Conservation (phyloP, 352 stramenopile species). For the Pythium apleroticum region DNA sequence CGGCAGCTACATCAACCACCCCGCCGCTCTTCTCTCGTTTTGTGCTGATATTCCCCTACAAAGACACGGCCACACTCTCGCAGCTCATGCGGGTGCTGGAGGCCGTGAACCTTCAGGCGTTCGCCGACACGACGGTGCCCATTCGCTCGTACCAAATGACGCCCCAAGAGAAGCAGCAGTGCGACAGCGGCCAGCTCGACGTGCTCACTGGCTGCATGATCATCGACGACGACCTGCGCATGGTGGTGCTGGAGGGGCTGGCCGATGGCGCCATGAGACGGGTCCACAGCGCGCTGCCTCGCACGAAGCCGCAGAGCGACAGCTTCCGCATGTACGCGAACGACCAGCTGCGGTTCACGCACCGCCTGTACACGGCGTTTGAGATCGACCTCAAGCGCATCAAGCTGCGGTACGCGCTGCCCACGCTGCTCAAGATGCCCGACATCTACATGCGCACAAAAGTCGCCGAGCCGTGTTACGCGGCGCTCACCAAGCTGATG, state of each 20-base stretch:
- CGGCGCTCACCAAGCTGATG: slow-evolving; percentile 64
- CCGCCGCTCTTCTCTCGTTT: slow-evolving; percentile 61
- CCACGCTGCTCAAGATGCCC: slow-evolving; percentile 56
- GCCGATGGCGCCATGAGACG: slow-evolving; percentile 51
- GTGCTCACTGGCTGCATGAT: slow-evolving; percentile 87
- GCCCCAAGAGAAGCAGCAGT: slow-evolving; percentile 45
- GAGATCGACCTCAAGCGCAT: slow-evolving; percentile 90
- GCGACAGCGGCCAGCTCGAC: slow-evolving; percentile 65
- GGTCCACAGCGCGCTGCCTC: slow-evolving; percentile 43
- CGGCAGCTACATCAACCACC: background rate
- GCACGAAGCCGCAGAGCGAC: slow-evolving; percentile 20
- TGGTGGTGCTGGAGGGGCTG: slow-evolving; percentile 86
- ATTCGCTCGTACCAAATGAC: slow-evolving; percentile 84
- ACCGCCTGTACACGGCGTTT: slow-evolving; percentile 85
- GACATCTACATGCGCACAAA: slow-evolving; percentile 91
- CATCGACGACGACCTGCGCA: slow-evolving; percentile 84
- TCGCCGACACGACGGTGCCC: slow-evolving; percentile 42
- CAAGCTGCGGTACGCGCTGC: slow-evolving; percentile 82
- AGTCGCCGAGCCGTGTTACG: slow-evolving; percentile 79
- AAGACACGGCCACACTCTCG: slow-evolving; percentile 49
- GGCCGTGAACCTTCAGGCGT: slow-evolving; percentile 51
- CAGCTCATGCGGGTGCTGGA: slow-evolving; percentile 59
- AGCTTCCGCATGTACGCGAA: slow-evolving; percentile 75
- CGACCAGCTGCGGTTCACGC: slow-evolving; percentile 63
- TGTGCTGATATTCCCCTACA: slow-evolving; percentile 86